A percentile compares a stretch with the other conserved stretches of the same genome.
Evolutionary conservation across 495 filamentous ascomycete species (phyloP).

Genomic region (Neurospora pannonica): DNA sequence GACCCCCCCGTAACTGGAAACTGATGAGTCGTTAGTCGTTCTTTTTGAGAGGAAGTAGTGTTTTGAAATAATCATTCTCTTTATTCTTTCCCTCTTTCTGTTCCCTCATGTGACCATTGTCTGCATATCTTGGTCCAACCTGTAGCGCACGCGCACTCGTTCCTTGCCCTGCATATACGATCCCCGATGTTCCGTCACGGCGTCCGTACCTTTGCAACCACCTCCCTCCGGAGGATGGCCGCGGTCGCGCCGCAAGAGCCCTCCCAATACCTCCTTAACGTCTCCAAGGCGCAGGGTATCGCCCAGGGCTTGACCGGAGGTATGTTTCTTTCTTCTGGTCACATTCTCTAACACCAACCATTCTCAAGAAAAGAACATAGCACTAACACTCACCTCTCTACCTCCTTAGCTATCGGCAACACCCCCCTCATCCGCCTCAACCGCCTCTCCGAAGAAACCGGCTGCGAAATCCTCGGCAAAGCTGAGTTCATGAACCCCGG

Average conservation of each 20-base stretch:
- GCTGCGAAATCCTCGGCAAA: slow-evolving; percentile 91
- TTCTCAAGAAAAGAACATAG: neutral
- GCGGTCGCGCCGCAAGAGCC: slow-evolving; percentile 18
- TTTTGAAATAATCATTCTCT: neutral
- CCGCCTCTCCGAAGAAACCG: slow-evolving; percentile 78
- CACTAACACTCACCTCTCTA: neutral
- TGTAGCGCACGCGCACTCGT: neutral
- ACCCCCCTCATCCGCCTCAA: slow-evolving; percentile 90
- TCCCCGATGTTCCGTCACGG: slow-evolving; percentile 41
- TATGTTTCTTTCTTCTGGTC: slow-evolving; percentile 27
- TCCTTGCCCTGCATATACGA: neutral
- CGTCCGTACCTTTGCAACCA: slow-evolving; percentile 41
- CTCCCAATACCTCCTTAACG: slow-evolving; percentile 29
- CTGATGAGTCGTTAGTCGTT: neutral
- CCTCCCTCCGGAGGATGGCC: slow-evolving; percentile 28
- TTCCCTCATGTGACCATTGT: neutral
- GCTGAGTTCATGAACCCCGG: slow-evolving; percentile 99
- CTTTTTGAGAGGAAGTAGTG: neutral
- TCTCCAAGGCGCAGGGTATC: slow-evolving; percentile 76
- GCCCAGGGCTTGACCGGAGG: slow-evolving; percentile 81
- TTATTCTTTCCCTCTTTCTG: neutral
- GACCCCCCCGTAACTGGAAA: neutral
- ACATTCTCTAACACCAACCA: neutral
- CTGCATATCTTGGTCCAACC: neutral
- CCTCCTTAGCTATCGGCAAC: slow-evolving; percentile 76